Percentiles rank a stretch among this genome's conserved stretches.
Conservation (phyloP, 169 alveolate genomes). For the Plasmodium ovale region DNA sequence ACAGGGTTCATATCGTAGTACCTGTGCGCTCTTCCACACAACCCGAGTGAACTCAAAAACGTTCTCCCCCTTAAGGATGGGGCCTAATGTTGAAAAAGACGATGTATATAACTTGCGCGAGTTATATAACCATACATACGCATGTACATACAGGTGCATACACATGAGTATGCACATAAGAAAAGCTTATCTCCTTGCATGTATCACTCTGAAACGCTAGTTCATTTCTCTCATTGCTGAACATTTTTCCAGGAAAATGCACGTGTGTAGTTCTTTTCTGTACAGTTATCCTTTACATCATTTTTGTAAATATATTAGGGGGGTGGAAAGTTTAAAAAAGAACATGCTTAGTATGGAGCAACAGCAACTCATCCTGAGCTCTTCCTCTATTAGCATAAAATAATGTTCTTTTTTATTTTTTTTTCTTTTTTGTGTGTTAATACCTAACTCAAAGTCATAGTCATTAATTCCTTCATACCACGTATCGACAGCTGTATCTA, state of each 20-base stretch:
- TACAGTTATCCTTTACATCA: too few species aligned
- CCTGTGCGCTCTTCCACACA: conserved; percentile 67
- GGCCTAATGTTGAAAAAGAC: conserved; percentile 2
- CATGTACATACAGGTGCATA: background rate
- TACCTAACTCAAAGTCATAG: conserved; percentile 73
- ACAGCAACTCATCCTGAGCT: too few species aligned
- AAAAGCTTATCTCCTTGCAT: too few species aligned
- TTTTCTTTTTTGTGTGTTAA: background rate
- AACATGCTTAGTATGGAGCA: too few species aligned
- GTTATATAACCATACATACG: background rate
- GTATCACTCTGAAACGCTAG: too few species aligned
- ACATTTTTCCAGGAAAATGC: too few species aligned
- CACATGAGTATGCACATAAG: background rate
- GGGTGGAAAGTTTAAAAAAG: background rate
- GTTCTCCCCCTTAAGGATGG: conserved; percentile 22
- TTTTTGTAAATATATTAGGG: too few species aligned
- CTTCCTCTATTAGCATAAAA: too few species aligned
- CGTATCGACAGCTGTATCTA: conserved; percentile 55
- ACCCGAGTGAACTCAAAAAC: conserved; percentile 58
- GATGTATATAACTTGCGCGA: background rate
- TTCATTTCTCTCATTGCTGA: too few species aligned
- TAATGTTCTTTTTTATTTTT: background rate
- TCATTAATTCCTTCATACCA: conserved; percentile 75
- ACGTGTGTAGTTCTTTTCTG: too few species aligned
- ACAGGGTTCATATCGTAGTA: too few species aligned